phyloP scores from a whole-genome alignment of 164 flowering plant genomes.

The Buxus sempervirens region DNA sequence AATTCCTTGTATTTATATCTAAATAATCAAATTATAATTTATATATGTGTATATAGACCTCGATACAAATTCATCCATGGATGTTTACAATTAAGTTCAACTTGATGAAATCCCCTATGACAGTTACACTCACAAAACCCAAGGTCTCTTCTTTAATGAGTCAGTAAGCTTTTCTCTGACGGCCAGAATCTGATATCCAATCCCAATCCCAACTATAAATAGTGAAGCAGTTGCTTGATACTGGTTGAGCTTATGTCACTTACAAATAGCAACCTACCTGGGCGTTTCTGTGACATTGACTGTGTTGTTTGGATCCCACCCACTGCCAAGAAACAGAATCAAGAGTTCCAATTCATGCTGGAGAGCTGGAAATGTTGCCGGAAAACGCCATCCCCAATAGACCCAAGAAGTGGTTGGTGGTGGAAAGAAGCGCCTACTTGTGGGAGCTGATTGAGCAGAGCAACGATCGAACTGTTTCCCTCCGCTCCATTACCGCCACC shows the following conservation, averaged over 20 bases:
- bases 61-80: too few relatives aligned
- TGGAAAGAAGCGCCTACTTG: constrained; percentile 23
- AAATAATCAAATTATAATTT: too few relatives aligned
- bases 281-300: background rate
- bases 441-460: constrained; percentile 47
- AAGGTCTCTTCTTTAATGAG: too few relatives aligned
- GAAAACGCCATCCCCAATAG: constrained; percentile 46
- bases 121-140: too few relatives aligned
- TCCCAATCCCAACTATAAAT: too few relatives aligned
- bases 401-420: constrained; percentile 35
- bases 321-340: background rate
- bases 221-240: too few relatives aligned
- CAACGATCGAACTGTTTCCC: constrained; percentile 25
- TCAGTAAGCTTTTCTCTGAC: too few relatives aligned
- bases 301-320: constrained; percentile 3
- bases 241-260: background rate
- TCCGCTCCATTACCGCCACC: constrained; percentile 6
- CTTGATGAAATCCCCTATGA: too few relatives aligned
- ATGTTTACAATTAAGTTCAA: too few relatives aligned
- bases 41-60: too few relatives aligned
- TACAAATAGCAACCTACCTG: background rate
- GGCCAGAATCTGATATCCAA: too few relatives aligned
- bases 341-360: constrained; percentile 68
- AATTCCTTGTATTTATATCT: too few relatives aligned
- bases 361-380: constrained; percentile 49